phyloP scores from a whole-genome alignment of 1,284 basidiomycete species.

The Volvariella surrecta region DNA sequence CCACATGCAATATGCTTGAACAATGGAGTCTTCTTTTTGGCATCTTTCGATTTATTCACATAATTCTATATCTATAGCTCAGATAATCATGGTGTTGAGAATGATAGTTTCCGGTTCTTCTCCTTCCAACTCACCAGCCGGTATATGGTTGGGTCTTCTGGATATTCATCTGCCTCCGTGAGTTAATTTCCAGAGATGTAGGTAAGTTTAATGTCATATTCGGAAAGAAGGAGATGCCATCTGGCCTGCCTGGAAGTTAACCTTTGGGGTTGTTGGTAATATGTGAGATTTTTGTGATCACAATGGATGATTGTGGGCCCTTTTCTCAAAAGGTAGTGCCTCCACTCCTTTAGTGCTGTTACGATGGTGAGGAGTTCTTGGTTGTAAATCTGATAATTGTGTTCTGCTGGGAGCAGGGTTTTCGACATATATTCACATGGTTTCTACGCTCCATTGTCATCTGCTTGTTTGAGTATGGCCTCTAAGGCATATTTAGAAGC shows the following conservation, averaged over 20 bases:
- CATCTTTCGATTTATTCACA: no score
- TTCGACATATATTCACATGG: constrained; percentile 21
- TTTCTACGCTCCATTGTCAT: constrained; percentile 18
- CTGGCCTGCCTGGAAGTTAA: constrained; percentile 14
- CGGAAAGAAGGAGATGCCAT: constrained; percentile 19
- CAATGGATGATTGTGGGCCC: neutral
- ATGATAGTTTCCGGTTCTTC: no score
- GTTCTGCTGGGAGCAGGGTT: constrained; percentile 17
- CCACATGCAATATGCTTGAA: no score
- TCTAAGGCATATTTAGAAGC: constrained; percentile 8
- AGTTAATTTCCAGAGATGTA: constrained; percentile 28
- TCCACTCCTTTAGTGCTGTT: constrained; percentile 6
- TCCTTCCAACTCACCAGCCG: no score
- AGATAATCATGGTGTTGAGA: no score
- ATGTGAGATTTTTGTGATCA: constrained; percentile 12
- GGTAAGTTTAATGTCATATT: constrained; percentile 26
- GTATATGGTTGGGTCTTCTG: no score
- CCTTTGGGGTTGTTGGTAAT: neutral
- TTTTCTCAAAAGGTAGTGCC: constrained; percentile 5
- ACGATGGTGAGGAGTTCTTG: constrained; percentile 30
- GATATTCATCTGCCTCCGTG: constrained; percentile 26
- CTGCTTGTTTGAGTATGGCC: neutral
- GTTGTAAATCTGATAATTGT: constrained; percentile 40
- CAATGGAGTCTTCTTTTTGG: no score
- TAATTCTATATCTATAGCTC: no score